Percentiles rank a stretch among this genome's conserved stretches.
Evolutionary conservation across 176 grass and related monocot genomes (phyloP).

Genomic region (Secale cereale): DNA sequence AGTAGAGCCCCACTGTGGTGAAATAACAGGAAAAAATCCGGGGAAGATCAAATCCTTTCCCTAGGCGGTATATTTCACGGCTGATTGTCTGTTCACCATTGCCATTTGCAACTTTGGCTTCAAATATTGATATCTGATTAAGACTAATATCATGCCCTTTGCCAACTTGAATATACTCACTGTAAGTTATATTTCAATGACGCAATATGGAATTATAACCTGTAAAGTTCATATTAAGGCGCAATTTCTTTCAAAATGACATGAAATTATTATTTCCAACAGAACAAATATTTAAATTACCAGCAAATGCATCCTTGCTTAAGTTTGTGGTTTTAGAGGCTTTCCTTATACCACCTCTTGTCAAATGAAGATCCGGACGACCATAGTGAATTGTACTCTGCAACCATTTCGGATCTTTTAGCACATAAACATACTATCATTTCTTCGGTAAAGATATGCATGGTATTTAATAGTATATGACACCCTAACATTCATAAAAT

Average conservation of each 20-base stretch:
- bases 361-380: constrained; percentile 80
- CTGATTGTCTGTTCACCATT: constrained; percentile 89
- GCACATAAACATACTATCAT: background rate
- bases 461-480: background rate
- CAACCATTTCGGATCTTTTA: background rate
- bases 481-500: background rate
- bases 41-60: constrained; percentile 69
- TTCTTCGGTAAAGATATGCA: background rate
- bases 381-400: constrained; percentile 76
- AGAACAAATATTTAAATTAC: constrained; percentile 30
- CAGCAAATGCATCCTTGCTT: constrained; percentile 76
- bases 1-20: constrained; percentile 88
- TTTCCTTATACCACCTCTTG: constrained; percentile 75
- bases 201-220: constrained; percentile 82
- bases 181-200: constrained; percentile 61
- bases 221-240: constrained; percentile 30
- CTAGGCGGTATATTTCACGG: constrained; percentile 85
- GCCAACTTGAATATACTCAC: constrained; percentile 77
- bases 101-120: constrained; percentile 96
- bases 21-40: constrained; percentile 94
- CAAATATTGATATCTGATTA: constrained; percentile 96
- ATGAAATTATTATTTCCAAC: background rate
- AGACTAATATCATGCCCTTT: constrained; percentile 91
- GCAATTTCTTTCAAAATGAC: background rate
- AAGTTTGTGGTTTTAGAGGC: constrained; percentile 78